Evolutionary conservation across 371 early-diverging fungal species (phyloP).

Genomic region (Mucor plumbeus): DNA sequence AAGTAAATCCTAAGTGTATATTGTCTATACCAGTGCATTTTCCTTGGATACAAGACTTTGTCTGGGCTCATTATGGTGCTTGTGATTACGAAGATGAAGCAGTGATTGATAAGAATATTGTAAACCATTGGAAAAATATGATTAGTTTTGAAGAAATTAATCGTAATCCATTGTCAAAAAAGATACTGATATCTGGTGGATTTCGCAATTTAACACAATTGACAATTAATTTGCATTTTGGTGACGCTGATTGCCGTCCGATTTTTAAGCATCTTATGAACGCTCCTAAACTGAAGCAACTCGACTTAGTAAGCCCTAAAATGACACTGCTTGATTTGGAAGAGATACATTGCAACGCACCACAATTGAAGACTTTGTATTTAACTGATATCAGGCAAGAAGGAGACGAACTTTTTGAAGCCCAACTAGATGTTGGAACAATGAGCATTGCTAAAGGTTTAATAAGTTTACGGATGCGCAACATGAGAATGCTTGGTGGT

Average conservation of each 20-base stretch:
- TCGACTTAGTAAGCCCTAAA: neutral
- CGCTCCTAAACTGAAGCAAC: neutral
- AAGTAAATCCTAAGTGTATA: neutral
- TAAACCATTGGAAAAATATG: neutral
- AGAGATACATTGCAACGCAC: neutral
- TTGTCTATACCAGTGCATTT: neutral
- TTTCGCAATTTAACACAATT: neutral
- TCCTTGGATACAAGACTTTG: neutral
- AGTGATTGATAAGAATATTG: neutral
- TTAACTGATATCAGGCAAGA: constrained; percentile 4
- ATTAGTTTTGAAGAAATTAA: constrained; percentile 1
- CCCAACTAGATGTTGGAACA: neutral
- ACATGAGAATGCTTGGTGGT: neutral
- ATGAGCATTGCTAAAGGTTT: neutral
- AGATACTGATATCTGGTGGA: neutral
- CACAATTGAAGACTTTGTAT: neutral
- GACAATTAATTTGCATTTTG: constrained; percentile 1
- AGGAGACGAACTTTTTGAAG: neutral
- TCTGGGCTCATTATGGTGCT: constrained; percentile 6
- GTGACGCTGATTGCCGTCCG: neutral
- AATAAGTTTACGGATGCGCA: neutral
- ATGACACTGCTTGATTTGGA: neutral
- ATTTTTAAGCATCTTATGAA: neutral
- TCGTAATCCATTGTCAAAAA: neutral
- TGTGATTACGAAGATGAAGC: neutral